Percentiles rank a stretch among this genome's conserved stretches.
Evolutionary conservation across 495 filamentous ascomycete species (phyloP).

Genomic region (Rhizodiscina lignyota): DNA sequence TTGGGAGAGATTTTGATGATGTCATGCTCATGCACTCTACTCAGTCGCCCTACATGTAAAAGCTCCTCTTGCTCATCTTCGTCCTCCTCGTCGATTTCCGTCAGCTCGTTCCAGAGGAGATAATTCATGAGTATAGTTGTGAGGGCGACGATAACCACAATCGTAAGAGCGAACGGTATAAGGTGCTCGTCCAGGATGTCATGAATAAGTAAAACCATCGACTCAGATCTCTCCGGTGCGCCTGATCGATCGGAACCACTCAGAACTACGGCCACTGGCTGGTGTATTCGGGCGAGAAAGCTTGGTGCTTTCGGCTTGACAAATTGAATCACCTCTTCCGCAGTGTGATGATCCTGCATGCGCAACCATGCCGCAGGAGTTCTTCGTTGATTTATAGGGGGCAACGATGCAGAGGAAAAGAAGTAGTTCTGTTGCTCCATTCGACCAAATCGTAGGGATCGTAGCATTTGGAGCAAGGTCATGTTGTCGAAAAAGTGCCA

Average conservation of each 20-base stretch:
- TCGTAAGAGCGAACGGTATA: constrained; percentile 32
- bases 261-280: constrained; percentile 50
- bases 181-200: constrained; percentile 41
- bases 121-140: constrained; percentile 50
- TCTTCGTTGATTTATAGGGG: constrained; percentile 44
- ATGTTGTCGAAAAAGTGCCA: constrained; percentile 49
- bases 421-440: background rate
- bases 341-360: constrained; percentile 58
- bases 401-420: constrained; percentile 5
- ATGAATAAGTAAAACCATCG: constrained; percentile 29
- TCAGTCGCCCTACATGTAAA: constrained; percentile 41
- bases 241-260: constrained; percentile 41
- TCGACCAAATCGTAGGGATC: constrained; percentile 1
- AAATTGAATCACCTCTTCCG: constrained; percentile 48
- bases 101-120: constrained; percentile 38
- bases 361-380: constrained; percentile 53
- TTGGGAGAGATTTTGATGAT: constrained; percentile 41
- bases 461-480: constrained; percentile 20
- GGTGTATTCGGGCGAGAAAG: constrained; percentile 49
- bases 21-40: constrained; percentile 43
- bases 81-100: constrained; percentile 3
- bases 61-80: constrained; percentile 29
- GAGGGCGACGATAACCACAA: constrained; percentile 35
- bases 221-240: constrained; percentile 17
- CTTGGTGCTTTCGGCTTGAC: constrained; percentile 48